Evolutionary conservation across 2,329 filamentous ascomycete genomes (phyloP), one percentile per base, ranked within the genome.

Genomic region (Ophiostoma sp.): DNA sequence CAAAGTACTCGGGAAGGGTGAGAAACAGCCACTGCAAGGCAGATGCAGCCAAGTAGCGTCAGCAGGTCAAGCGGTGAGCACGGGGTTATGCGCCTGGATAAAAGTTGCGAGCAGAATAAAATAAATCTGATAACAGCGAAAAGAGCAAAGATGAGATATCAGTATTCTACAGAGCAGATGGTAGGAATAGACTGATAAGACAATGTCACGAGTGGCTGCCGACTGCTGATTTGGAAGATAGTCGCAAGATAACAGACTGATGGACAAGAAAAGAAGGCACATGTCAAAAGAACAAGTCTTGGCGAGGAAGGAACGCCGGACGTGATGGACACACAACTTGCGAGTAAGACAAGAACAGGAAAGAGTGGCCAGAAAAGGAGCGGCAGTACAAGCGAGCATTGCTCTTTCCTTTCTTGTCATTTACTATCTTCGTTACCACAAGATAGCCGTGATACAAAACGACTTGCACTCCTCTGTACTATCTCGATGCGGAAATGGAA

Each of bases 1-100:
- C 27, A 62, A 62, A 62, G 57, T 62, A 62, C 57, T 13, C 57
- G 57, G 57, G 57, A 62, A 33, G 54, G 54, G 20, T 54, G 54
- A 62, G 57, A 54, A 23, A 27, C 57, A 57, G 57, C 57, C 57
- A 62, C 54, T 60, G 54, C 54, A 60, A 54, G 48, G 54, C 54
- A 31, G 27, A 62, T 62, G 57, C 57, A 62, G 57, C 57, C 57
- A 62, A 62, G 57, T 33, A 27, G 57, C 57, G 57, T 11, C 57
- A 33, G 57, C 27, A 20, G 7, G n/a, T 57, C 11, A 27, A 57
- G 57, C 57, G 57, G 57, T 62, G 57, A 62, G 57, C 57, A 33
- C 3, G 54, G 44, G 44, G 6, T 11, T 39, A 39, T 48, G 44
- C 44, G 20, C 6, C 20, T 17, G 20, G 36, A 31, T 31, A 20